Evolutionary conservation across 2,329 filamentous ascomycete species (phyloP), one percentile per base, ranked within the genome.

Genomic region (Phyllosticta citriasiana): DNA sequence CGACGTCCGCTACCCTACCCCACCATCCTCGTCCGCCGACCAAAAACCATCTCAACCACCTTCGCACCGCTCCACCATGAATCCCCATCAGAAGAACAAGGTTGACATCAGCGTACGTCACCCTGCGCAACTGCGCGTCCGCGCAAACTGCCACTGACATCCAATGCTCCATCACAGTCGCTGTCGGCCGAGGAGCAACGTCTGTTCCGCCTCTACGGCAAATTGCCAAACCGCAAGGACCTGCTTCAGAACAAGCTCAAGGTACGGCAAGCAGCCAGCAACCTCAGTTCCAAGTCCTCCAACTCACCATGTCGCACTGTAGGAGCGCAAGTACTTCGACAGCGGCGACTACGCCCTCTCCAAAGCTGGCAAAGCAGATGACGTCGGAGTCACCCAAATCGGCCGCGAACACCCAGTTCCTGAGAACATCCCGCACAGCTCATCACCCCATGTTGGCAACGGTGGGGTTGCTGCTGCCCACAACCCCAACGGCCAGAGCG

Each of bases 41-140:
- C 53, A 27, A 40, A 57, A 53, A 57, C 27, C 40, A 53, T 26
- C 30, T 27, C 22, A 56, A 9, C 54, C 51, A 30, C 40, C 53
- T 35, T n/a, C 27, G 57, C 35, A 40, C 59, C 66, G 66, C 65
- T 47, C 67, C 67, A 69, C 65, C 66, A 95, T 97, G 91, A 97
- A 97, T 76, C 93, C 93, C 69, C 91, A 92, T 76, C 90, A 97
- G 82, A 92, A 96, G 84, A 97, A 97, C 83, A 97, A 99, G 82
- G 84, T 97, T 71, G 94, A 99, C 78, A 83, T 97, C 78, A 92
- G 84, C 81, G 94, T 97, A 80, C 80, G 89, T 84, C 65, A 60
- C 35, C 30, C 55, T 26, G 52, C 62, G 64, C 65, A 25, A 25
- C 24, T 19, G 27, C 27, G 47, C 59, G n/a, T 30, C 8, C 9